A percentile compares a stretch with the other conserved stretches of the same genome.
These are phyloP conservation scores for Xylaria digitata DNA, from an alignment of 2,329 filamentous ascomycete species.

Conservation along the genomic window DNA sequence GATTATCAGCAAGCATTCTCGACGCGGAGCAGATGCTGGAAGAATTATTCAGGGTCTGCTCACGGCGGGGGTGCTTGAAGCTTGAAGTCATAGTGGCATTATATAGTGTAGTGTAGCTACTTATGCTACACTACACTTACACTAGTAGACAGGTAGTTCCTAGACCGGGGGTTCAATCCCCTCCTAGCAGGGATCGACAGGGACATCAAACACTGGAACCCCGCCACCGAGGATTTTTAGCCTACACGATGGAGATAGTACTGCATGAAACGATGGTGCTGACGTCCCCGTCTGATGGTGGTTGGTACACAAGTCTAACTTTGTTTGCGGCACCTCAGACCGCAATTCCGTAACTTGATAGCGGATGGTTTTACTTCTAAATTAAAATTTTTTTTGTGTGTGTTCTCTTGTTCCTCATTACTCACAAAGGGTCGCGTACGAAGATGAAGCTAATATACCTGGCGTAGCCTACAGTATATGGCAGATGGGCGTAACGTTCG, in stretches of 20 bases:
- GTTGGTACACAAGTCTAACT: slow-evolving; percentile 37
- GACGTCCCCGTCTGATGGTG: slow-evolving; percentile 31
- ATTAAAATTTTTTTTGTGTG: no score
- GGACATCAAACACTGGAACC: slow-evolving; percentile 41
- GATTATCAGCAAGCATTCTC: slow-evolving; percentile 11
- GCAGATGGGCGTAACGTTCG: background rate
- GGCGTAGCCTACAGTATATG: background rate
- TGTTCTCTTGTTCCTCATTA: slow-evolving; percentile 8
- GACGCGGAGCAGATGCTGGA: background rate
- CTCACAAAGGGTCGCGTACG: slow-evolving; percentile 18
- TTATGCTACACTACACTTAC: background rate
- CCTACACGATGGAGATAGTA: slow-evolving; percentile 33
- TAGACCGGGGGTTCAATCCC: slow-evolving; percentile 33
- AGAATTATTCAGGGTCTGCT: slow-evolving; percentile 12
- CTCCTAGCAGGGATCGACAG: slow-evolving; percentile 42
- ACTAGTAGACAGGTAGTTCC: background rate
- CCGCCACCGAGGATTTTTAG: slow-evolving; percentile 37
- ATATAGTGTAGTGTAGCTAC: background rate
- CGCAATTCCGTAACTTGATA: slow-evolving; percentile 40
- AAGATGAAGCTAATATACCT: slow-evolving; percentile 10
- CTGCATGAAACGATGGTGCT: slow-evolving; percentile 35
- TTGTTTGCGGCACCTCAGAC: slow-evolving; percentile 39
- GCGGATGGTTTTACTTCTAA: background rate
- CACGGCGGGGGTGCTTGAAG: background rate
- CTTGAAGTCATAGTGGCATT: slow-evolving; percentile 2